Base-by-base conservation (phyloP, 208 protist genomes). In the Herpetomonas samuelpessoai region DNA sequence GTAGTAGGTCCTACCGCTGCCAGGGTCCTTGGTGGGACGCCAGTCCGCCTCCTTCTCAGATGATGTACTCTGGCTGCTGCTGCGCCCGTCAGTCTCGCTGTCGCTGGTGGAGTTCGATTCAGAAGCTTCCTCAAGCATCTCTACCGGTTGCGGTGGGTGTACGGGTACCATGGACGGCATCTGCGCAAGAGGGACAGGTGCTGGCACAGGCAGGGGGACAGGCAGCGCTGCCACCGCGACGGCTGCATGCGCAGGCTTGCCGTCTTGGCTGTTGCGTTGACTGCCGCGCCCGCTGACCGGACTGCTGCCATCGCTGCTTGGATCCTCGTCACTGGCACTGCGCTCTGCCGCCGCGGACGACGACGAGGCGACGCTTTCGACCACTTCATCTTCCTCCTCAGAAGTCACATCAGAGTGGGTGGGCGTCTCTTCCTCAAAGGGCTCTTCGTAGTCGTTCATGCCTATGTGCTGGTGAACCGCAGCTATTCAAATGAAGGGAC, bases 401-500 rank as follows among this genome's bases (percentile, higher is more conserved):
- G 39, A 18, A 31, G 58, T 49, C n/a, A 12, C 27, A 41, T 16
- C 6, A 14, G 52, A 61, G 3, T 47, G 26, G 16, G 72, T 60
- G 9, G 65, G 75, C 0, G 82, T 72, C 26, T 62, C 68, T n/a
- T 58, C 47, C 29, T 88, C 80, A 66, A 93, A 93, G 0, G 76
- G 82, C 35, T 89, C 82, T 18, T 79, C 71, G 66, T 90, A 93
- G n/a, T 62, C 55, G 54, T 62, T 75, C 86, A 93, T 93, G 35
- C 35, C 35, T 41, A n/a, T n/a, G n/a, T n/a, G n/a, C n/a, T n/a
- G n/a, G n/a, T n/a, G n/a, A n/a, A n/a, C n/a, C n/a, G n/a, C n/a
- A n/a, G n/a, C n/a, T n/a, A n/a, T n/a, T n/a, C n/a, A n/a, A n/a
- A n/a, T n/a, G n/a, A n/a, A n/a, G n/a, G n/a, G n/a, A n/a, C n/a